Evolutionary conservation across 805 yeast genomes (phyloP).

Genomic region (Kodamaea kakaduensis): DNA sequence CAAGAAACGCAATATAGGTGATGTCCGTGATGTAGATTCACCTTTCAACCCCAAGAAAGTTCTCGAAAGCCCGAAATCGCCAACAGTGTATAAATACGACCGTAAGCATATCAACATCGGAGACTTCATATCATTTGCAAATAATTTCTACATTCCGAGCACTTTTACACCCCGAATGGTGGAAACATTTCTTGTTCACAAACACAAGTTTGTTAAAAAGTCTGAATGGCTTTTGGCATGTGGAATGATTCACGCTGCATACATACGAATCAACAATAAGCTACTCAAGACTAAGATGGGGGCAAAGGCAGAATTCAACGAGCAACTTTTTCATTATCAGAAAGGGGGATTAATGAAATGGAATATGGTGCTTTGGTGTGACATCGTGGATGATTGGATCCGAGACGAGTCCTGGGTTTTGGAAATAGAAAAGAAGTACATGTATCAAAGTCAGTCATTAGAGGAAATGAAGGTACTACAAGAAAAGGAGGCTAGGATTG

Average conservation of each 20-base stretch:
- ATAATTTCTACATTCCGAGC: slow-evolving; percentile 59
- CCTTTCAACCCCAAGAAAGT: slow-evolving; percentile 24
- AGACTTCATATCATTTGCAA: slow-evolving; percentile 48
- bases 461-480: slow-evolving; percentile 18
- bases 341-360: slow-evolving; percentile 48
- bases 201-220: slow-evolving; percentile 46
- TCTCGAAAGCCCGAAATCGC: slow-evolving; percentile 10
- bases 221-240: slow-evolving; percentile 69
- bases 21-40: slow-evolving; percentile 20
- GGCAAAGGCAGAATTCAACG: slow-evolving; percentile 43
- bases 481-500: slow-evolving; percentile 30
- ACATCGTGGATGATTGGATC: slow-evolving; percentile 50
- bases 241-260: slow-evolving; percentile 61
- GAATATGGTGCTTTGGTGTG: slow-evolving; percentile 52
- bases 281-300: slow-evolving; percentile 46
- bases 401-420: slow-evolving; percentile 60
- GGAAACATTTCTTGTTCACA: slow-evolving; percentile 47
- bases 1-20: slow-evolving; percentile 10
- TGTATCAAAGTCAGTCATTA: slow-evolving; percentile 26
- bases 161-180: slow-evolving; percentile 48
- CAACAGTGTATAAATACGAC: slow-evolving; percentile 13
- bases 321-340: slow-evolving; percentile 50
- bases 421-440: slow-evolving; percentile 46
- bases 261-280: slow-evolving; percentile 49
- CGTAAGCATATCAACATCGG: slow-evolving; percentile 28